A percentile compares a stretch with the other conserved stretches of the same genome.
Conservation (phyloP, 106 monocot genomes). For the Phalaenopsis equestris region DNA sequence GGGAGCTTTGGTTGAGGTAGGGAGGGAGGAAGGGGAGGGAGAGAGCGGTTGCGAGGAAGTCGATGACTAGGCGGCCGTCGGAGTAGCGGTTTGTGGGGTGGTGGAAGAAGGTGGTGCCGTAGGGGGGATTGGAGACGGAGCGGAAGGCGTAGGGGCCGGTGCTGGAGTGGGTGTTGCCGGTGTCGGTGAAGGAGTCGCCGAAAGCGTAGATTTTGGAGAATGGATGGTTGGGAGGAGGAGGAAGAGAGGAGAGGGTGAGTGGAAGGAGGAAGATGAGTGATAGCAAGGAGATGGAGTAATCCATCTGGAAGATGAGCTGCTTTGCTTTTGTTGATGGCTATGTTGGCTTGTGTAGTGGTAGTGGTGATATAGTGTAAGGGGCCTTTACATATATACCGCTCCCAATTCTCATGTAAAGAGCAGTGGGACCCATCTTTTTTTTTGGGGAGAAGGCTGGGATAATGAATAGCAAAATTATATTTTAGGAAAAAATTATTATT, state of each 20-base stretch:
- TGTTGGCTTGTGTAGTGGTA: too few relatives aligned
- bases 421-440: too few relatives aligned
- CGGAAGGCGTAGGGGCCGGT: slow-evolving; percentile 37
- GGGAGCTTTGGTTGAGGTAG: slow-evolving; percentile 18
- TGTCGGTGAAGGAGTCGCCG: slow-evolving; percentile 55
- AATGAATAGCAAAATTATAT: too few relatives aligned
- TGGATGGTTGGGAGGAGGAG: slow-evolving; percentile 58
- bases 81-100: slow-evolving; percentile 48
- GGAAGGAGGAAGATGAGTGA: slow-evolving; percentile 14
- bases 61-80: slow-evolving; percentile 37
- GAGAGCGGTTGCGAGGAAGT: not conserved
- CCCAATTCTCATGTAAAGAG: too few relatives aligned
- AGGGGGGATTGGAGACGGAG: slow-evolving; percentile 15
- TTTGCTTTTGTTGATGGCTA: not conserved
- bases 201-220: slow-evolving; percentile 42
- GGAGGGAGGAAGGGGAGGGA: slow-evolving; percentile 50
- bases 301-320: not conserved
- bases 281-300: not conserved
- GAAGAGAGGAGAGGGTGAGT: slow-evolving; percentile 6
- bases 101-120: slow-evolving; percentile 47
- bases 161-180: slow-evolving; percentile 37
- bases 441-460: too few relatives aligned
- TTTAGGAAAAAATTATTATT: too few relatives aligned
- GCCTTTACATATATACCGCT: too few relatives aligned
- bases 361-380: too few relatives aligned